Evolutionary conservation across 1,139 yeast species (phyloP).

Genomic region (Yamadazyma kanchanaburiensis): DNA sequence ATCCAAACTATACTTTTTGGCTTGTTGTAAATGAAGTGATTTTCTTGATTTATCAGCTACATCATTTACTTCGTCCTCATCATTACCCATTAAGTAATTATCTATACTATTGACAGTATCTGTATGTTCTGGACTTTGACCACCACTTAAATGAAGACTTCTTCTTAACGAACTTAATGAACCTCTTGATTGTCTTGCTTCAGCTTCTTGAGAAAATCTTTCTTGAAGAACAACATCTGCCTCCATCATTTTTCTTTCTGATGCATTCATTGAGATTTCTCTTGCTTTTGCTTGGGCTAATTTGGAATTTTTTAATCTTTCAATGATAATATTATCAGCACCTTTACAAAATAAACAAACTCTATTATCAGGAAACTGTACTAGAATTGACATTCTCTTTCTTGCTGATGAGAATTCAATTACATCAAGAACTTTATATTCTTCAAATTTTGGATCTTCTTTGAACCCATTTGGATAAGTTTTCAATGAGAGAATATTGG

Average conservation of each 20-base stretch:
- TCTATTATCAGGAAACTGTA: slow-evolving; percentile 75
- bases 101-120: slow-evolving; percentile 47
- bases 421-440: slow-evolving; percentile 69
- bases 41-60: slow-evolving; percentile 58
- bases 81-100: slow-evolving; percentile 49
- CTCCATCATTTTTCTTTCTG: slow-evolving; percentile 69
- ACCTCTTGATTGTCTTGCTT: slow-evolving; percentile 19
- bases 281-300: slow-evolving; percentile 60
- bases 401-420: slow-evolving; percentile 86
- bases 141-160: slow-evolving; percentile 22
- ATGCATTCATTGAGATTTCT: slow-evolving; percentile 59
- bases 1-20: slow-evolving; percentile 48
- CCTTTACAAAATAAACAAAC: slow-evolving; percentile 87
- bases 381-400: slow-evolving; percentile 91
- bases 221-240: slow-evolving; percentile 73
- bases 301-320: slow-evolving; percentile 56
- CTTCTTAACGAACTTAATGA: slow-evolving; percentile 31
- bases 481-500: slow-evolving; percentile 58
- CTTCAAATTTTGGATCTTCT: slow-evolving; percentile 56
- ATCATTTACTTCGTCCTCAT: slow-evolving; percentile 56
- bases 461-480: slow-evolving; percentile 84
- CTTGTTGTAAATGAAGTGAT: slow-evolving; percentile 63
- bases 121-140: slow-evolving; percentile 9
- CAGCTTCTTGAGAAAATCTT: slow-evolving; percentile 32
- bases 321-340: slow-evolving; percentile 91